phyloP scores from a whole-genome alignment of 139 green algal species.

The Ettlia oleoabundans region DNA sequence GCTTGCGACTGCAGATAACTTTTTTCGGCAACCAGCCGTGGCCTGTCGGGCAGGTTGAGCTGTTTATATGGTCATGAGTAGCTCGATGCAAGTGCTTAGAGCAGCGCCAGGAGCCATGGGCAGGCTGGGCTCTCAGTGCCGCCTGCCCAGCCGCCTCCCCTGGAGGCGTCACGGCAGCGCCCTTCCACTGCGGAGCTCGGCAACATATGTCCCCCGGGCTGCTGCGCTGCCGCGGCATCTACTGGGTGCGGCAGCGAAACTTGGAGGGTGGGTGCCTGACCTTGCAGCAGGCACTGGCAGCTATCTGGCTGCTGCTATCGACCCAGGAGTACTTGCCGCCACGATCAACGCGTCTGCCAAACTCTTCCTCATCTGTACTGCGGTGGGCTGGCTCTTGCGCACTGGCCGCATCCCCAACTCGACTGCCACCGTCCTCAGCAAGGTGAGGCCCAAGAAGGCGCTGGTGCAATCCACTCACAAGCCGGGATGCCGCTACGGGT shows the following conservation, averaged over 20 bases:
- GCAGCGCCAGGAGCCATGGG: too few species aligned
- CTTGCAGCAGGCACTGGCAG: background rate
- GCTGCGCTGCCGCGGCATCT: background rate
- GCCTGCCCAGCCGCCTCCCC: background rate
- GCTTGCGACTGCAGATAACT: too few species aligned
- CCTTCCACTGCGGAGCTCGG: too few species aligned
- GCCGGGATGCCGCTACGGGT: too few species aligned
- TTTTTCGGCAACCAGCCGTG: too few species aligned
- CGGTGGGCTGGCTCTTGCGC: constrained; percentile 51
- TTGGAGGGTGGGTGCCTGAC: background rate
- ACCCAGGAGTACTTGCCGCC: constrained; percentile 47
- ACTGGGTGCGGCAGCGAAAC: background rate
- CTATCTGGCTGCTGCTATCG: background rate
- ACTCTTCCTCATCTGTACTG: constrained; percentile 59
- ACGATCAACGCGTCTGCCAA: constrained; percentile 51
- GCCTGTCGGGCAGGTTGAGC: too few species aligned
- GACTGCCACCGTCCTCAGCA: constrained; percentile 63
- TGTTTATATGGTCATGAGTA: too few species aligned
- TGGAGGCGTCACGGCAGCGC: background rate
- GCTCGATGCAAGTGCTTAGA: too few species aligned
- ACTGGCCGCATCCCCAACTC: constrained; percentile 47
- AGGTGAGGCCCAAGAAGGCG: constrained; percentile 38
- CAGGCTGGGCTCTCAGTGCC: too few species aligned
- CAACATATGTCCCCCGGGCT: background rate
- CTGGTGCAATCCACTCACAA: too few species aligned